A percentile compares a stretch with the other conserved stretches of the same genome.
Evolutionary conservation across 805 yeast species (phyloP).

Genomic region (Sugiyamaella chiloensis): DNA sequence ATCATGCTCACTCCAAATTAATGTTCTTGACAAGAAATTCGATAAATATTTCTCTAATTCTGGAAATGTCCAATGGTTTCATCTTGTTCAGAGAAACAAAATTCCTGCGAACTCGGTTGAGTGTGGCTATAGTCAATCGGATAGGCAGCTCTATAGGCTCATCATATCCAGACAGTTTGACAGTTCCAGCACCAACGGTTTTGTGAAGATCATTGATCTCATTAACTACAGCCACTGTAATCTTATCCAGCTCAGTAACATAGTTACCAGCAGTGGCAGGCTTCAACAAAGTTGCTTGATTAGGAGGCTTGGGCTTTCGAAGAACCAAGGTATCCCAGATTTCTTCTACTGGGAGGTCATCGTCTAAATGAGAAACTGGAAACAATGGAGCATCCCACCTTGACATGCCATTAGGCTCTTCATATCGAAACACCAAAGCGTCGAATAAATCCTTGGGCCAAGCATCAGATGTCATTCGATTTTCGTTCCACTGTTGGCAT

Average conservation of each 20-base stretch:
- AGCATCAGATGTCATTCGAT: slow-evolving; percentile 29
- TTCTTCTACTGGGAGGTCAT: slow-evolving; percentile 57
- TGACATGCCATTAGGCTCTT: slow-evolving; percentile 82
- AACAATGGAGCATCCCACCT: slow-evolving; percentile 95
- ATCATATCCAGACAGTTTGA: slow-evolving; percentile 39
- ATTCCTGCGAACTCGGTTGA: slow-evolving; percentile 80
- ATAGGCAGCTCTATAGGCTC: slow-evolving; percentile 60
- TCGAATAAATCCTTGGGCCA: slow-evolving; percentile 69
- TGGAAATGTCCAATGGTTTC: slow-evolving; percentile 63
- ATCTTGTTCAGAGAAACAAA: slow-evolving; percentile 78
- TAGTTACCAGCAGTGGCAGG: slow-evolving; percentile 77
- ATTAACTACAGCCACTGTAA: slow-evolving; percentile 62
- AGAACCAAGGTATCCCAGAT: slow-evolving; percentile 50
- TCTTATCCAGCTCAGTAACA: slow-evolving; percentile 70
- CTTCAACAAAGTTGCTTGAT: slow-evolving; percentile 77
- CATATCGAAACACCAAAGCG: slow-evolving; percentile 79
- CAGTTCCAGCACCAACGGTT: slow-evolving; percentile 37
- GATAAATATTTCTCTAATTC: slow-evolving; percentile 70
- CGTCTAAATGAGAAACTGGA: slow-evolving; percentile 58
- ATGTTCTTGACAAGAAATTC: slow-evolving; percentile 67
- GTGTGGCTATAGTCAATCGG: slow-evolving; percentile 63
- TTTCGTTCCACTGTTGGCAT: slow-evolving; percentile 60
- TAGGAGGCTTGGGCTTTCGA: slow-evolving; percentile 63
- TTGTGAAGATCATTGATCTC: slow-evolving; percentile 63
- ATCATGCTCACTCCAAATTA: slow-evolving; percentile 14